Evolutionary conservation across 495 filamentous ascomycete genomes (phyloP).

Genomic region (Ascobolus immersus): DNA sequence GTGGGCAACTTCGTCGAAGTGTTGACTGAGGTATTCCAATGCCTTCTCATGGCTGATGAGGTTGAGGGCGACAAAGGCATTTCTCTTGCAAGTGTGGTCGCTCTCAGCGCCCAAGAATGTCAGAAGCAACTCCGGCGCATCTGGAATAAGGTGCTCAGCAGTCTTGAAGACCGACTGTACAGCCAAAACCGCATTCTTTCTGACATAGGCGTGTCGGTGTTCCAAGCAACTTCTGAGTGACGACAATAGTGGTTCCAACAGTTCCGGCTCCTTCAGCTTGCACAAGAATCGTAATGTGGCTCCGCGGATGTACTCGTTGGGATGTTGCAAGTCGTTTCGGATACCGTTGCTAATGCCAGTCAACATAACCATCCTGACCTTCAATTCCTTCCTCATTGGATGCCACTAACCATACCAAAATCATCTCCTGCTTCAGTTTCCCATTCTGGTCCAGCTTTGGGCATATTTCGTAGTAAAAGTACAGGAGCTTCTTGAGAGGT

Average conservation of each 20-base stretch:
- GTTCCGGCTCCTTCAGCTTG: slow-evolving; percentile 86
- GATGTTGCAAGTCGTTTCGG: slow-evolving; percentile 83
- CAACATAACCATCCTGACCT: background rate
- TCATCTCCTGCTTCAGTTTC: slow-evolving; percentile 98
- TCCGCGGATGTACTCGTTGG: slow-evolving; percentile 94
- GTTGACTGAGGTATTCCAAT: slow-evolving; percentile 63
- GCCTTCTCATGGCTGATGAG: slow-evolving; percentile 85
- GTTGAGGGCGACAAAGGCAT: slow-evolving; percentile 78
- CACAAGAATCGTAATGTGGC: slow-evolving; percentile 90
- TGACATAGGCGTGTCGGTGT: slow-evolving; percentile 88
- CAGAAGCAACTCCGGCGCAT: slow-evolving; percentile 78
- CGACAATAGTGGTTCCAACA: slow-evolving; percentile 84
- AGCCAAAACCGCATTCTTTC: slow-evolving; percentile 93
- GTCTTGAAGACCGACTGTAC: slow-evolving; percentile 81
- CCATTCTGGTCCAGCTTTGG: slow-evolving; percentile 76
- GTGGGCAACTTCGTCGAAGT: slow-evolving; percentile 82
- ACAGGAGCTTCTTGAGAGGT: slow-evolving; percentile 88
- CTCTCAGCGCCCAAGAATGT: slow-evolving; percentile 77
- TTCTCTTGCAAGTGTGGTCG: slow-evolving; percentile 91
- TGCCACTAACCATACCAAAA: slow-evolving; percentile 71
- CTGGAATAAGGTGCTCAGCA: slow-evolving; percentile 76
- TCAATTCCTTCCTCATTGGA: background rate
- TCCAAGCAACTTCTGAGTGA: slow-evolving; percentile 78
- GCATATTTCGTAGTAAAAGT: slow-evolving; percentile 98
- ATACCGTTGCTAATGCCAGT: slow-evolving; percentile 57